Evolutionary conservation across 768 basidiomycete genomes (phyloP).

Genomic region (Termitomyces sp.): DNA sequence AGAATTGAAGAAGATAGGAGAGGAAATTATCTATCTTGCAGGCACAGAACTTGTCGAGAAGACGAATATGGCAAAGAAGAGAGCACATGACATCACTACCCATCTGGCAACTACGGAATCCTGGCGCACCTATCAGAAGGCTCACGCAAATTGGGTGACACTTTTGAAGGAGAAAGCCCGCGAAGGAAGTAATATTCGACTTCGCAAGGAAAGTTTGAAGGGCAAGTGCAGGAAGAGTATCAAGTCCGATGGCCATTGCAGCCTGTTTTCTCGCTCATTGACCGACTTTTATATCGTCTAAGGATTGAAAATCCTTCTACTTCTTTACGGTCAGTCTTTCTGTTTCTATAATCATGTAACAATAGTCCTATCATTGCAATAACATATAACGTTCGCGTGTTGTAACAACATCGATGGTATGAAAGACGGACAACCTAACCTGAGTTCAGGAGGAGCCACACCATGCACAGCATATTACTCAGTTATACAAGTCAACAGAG

Average conservation of each 20-base stretch:
- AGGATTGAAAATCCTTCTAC: neutral
- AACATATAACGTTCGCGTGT: neutral
- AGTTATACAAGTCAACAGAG: neutral
- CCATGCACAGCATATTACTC: neutral
- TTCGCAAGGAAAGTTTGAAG: neutral
- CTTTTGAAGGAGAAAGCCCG: constrained; percentile 17
- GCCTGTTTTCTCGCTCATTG: constrained; percentile 10
- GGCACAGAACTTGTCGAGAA: constrained; percentile 34
- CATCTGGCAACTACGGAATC: constrained; percentile 25
- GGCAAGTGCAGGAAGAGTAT: neutral
- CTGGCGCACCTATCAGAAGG: constrained; percentile 25
- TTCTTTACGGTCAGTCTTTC: neutral
- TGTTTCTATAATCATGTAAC: constrained; percentile 1
- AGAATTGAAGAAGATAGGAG: constrained; percentile 44
- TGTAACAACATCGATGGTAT: neutral
- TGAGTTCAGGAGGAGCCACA: neutral
- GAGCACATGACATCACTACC: constrained; percentile 21
- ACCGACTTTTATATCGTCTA: constrained; percentile 7
- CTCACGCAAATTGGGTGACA: constrained; percentile 25
- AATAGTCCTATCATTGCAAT: neutral
- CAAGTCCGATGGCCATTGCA: neutral
- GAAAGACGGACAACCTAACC: neutral
- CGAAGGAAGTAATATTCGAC: constrained; percentile 3
- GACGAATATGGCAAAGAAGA: constrained; percentile 24
- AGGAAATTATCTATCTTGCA: constrained; percentile 37